phyloP scores from a whole-genome alignment of 305 asterid species.

The Rubia peregrina region DNA sequence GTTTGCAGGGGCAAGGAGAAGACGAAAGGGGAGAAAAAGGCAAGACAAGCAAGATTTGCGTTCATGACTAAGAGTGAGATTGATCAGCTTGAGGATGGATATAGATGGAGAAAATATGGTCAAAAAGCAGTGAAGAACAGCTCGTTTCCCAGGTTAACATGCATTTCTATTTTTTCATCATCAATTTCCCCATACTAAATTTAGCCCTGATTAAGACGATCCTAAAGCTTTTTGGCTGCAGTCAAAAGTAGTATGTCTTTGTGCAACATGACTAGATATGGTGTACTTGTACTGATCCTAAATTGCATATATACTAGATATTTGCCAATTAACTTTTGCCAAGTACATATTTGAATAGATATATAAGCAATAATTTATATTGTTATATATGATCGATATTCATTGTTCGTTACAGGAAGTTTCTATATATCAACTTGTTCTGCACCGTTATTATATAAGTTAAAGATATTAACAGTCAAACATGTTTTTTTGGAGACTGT shows the following conservation, averaged over 20 bases:
- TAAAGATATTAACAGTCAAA: too few species aligned
- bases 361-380: too few species aligned
- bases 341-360: too few species aligned
- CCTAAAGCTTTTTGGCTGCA: background rate
- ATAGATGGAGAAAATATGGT: slow-evolving; percentile 87
- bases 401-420: too few species aligned
- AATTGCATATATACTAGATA: too few species aligned
- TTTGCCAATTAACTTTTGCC: too few species aligned
- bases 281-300: background rate
- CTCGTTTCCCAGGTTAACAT: slow-evolving; percentile 53
- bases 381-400: too few species aligned
- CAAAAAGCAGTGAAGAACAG: slow-evolving; percentile 76
- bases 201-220: background rate
- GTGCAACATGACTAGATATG: background rate
- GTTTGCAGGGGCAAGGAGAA: slow-evolving; percentile 32
- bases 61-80: slow-evolving; percentile 73
- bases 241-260: background rate
- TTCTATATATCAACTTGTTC: too few species aligned
- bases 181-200: background rate
- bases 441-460: too few species aligned
- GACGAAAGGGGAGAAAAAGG: slow-evolving; percentile 52
- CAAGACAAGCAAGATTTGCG: slow-evolving; percentile 48
- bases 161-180: background rate
- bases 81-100: slow-evolving; percentile 81
- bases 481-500: too few species aligned